phyloP scores from a whole-genome alignment of 352 stramenopile species.

The Pythium myriotylum region DNA sequence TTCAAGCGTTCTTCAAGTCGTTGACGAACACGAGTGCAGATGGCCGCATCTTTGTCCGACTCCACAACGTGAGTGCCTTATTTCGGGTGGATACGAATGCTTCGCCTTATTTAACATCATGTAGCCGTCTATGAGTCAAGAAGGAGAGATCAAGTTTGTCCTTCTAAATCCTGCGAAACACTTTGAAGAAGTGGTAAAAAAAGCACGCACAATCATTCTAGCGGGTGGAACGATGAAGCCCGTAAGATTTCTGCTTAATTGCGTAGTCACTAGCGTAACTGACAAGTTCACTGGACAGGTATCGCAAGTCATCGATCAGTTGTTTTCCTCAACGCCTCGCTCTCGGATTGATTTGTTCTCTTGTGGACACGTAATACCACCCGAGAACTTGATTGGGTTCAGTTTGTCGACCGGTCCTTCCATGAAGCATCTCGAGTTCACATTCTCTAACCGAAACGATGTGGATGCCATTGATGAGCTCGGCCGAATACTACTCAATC shows the following conservation, averaged over 20 bases:
- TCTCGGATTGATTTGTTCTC: constrained; percentile 94
- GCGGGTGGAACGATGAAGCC: constrained; percentile 98
- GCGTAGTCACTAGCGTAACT: background rate
- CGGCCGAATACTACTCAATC: constrained; percentile 91
- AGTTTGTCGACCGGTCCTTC: constrained; percentile 81
- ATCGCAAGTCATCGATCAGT: constrained; percentile 93
- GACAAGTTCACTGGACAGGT: constrained; percentile 40
- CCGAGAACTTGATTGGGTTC: constrained; percentile 89
- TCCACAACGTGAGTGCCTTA: constrained; percentile 49
- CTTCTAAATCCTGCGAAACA: constrained; percentile 94
- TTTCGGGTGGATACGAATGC: background rate
- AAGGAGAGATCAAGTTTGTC: constrained; percentile 92
- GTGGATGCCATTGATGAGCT: constrained; percentile 93
- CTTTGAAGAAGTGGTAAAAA: constrained; percentile 94
- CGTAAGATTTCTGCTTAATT: constrained; percentile 28
- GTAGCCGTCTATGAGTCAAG: constrained; percentile 47
- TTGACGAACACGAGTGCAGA: constrained; percentile 72
- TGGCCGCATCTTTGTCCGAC: constrained; percentile 71
- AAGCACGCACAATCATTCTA: constrained; percentile 95
- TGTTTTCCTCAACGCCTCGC: constrained; percentile 87
- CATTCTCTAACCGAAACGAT: constrained; percentile 77
- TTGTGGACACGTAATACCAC: constrained; percentile 98
- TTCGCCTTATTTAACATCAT: background rate
- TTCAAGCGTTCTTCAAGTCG: constrained; percentile 75
- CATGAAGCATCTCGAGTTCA: constrained; percentile 94